Conservation (phyloP, 1,284 basidiomycete species). For the Rhizoctonia solani region DNA sequence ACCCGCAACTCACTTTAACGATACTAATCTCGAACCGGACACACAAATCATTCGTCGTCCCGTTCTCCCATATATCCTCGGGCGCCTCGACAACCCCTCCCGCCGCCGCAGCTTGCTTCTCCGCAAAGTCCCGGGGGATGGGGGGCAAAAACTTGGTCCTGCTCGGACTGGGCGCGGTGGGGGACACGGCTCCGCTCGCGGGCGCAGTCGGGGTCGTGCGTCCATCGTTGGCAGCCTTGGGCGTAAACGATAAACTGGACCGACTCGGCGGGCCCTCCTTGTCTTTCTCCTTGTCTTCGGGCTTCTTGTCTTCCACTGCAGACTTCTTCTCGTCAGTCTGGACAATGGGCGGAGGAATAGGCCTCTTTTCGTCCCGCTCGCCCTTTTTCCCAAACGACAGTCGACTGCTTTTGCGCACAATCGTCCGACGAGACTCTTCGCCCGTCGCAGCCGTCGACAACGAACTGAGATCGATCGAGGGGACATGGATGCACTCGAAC, state of each 20-base stretch:
- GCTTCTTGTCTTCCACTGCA: constrained; percentile 48
- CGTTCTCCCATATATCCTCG: constrained; percentile 70
- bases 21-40: constrained; percentile 95
- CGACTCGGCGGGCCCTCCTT: constrained; percentile 23
- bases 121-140: constrained; percentile 66
- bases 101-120: constrained; percentile 44
- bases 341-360: no score
- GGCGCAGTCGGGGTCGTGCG: no score
- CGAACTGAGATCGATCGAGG: constrained; percentile 86
- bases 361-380: no score
- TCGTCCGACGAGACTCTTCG: constrained; percentile 51
- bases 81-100: constrained; percentile 65
- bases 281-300: constrained; percentile 39
- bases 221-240: no score
- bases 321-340: neutral
- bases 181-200: no score
- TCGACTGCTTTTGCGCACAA: constrained; percentile 75
- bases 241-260: constrained; percentile 28
- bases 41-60: constrained; percentile 71
- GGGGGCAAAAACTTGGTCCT: constrained; percentile 65
- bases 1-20: constrained; percentile 72
- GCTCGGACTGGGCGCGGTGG: constrained; percentile 4
- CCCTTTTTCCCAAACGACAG: constrained; percentile 64
- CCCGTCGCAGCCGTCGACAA: constrained; percentile 48
- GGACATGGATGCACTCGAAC: constrained; percentile 94